Evolutionary conservation across 257 asterid genomes (phyloP).

Genomic region (Solanum infundibuliforme): DNA sequence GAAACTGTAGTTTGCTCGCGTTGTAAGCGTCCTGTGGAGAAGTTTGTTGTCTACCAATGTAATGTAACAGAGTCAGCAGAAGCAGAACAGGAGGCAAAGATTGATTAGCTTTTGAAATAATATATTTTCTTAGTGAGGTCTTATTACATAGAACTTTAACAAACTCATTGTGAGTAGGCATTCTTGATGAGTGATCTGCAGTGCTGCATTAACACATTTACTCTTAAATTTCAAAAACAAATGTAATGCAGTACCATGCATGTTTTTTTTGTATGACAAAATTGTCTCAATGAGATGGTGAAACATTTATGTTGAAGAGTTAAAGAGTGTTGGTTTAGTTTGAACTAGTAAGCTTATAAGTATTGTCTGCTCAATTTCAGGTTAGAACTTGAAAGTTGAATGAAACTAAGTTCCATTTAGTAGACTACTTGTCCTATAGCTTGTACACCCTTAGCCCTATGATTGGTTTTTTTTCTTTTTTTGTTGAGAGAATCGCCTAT

Average conservation of each 20-base stretch:
- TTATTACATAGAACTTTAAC: neutral
- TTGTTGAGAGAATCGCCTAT: neutral
- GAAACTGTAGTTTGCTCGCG: conserved; percentile 28
- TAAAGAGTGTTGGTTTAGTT: neutral
- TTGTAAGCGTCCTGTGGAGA: conserved; percentile 42
- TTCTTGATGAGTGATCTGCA: neutral
- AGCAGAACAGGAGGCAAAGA: neutral
- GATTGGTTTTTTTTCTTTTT: neutral
- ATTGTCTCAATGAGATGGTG: neutral
- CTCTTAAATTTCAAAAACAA: neutral
- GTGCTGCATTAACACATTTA: neutral
- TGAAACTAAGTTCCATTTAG: neutral
- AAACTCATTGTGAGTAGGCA: neutral
- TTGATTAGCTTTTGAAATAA: neutral
- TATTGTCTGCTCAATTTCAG: neutral
- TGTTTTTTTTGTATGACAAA: neutral
- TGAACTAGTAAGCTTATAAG: neutral
- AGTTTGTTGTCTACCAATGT: conserved; percentile 50
- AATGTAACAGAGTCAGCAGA: conserved; percentile 14
- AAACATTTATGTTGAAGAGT: neutral
- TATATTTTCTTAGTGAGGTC: neutral
- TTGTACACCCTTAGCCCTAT: neutral
- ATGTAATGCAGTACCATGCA: neutral
- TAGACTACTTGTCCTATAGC: neutral
- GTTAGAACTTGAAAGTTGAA: neutral